Evolutionary conservation across 2,329 filamentous ascomycete genomes (phyloP), one percentile per base, ranked within the genome.

Genomic region (Penicillium verrucosum): DNA sequence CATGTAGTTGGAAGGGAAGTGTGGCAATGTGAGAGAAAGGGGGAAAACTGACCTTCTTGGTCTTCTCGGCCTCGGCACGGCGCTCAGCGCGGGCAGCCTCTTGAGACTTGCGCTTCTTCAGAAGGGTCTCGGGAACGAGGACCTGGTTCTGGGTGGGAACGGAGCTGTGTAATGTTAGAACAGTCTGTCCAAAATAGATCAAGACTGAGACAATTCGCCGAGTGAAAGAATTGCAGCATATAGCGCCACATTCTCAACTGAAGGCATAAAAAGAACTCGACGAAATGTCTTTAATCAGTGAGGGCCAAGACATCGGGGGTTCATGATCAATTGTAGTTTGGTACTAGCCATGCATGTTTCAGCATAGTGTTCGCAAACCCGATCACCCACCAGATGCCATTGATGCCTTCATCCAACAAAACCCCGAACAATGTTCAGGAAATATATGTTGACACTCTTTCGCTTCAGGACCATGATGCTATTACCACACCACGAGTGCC

Each of bases 91-190:
- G 90, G 78, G 92, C 92, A 88, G 97, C 96, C 88, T 99, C 94
- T 84, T 97, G 93, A 80, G 87, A 91, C 92, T 99, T 99, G 85
- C 94, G 90, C 91, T 99, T 99, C 90, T 99, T 99, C 80, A 99
- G 87, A 75, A 99, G 90, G 73, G 94, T 99, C 90, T 99, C 94
- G 71, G 94, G 94, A 77, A 97, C 91, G 79, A 97, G 85, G 79
- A 99, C 87, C 80, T 97, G 89, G 80, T 97, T 90, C 81, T 92
- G 82, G 80, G 92, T 96, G 70, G 94, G 91, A 76, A 96, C 90
- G 81, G 87, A 87, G 82, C 92, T 96, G 77, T 75, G 77, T 27
- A 66, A 77, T 73, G 78, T 86, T 78, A 90, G 87, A 89, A 90
- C 86, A 90, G 88, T 90, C 87, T 85, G 84, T 84, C 87, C 82